Evolutionary conservation across 2,329 filamentous ascomycete species (phyloP).

Genomic region (Mycogone perniciosa): DNA sequence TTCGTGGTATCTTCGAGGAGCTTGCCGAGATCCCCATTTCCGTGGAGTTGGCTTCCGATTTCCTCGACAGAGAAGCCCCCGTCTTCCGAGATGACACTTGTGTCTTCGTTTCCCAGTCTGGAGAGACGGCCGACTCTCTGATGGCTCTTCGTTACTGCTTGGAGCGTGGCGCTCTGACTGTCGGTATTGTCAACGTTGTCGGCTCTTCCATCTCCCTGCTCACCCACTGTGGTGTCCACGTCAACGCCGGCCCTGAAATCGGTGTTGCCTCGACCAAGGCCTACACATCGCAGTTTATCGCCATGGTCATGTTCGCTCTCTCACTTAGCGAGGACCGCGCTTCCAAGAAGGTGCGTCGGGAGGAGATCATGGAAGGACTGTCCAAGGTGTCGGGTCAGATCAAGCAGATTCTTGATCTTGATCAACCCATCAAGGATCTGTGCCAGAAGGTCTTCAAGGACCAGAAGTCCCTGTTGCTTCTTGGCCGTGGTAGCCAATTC

Average conservation of each 20-base stretch:
- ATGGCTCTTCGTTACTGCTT: slow-evolving; percentile 97
- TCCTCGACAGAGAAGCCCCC: slow-evolving; percentile 91
- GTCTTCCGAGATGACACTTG: slow-evolving; percentile 99
- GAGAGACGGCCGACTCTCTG: slow-evolving; percentile 95
- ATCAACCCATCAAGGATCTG: slow-evolving; percentile 89
- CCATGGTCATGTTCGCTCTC: slow-evolving; percentile 99
- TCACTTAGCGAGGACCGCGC: slow-evolving; percentile 94
- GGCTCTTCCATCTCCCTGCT: slow-evolving; percentile 97
- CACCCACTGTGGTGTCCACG: slow-evolving; percentile 98
- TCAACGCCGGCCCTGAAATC: slow-evolving; percentile 97
- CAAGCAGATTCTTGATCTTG: slow-evolving; percentile 82
- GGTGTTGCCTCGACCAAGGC: slow-evolving; percentile 99
- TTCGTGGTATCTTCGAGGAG: slow-evolving; percentile 96
- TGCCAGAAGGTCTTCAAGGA: slow-evolving; percentile 91
- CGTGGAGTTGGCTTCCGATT: slow-evolving; percentile 95
- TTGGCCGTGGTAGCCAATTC: slow-evolving; percentile 94
- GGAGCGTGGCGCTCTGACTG: slow-evolving; percentile 92
- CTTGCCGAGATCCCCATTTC: slow-evolving; percentile 96
- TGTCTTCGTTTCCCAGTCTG: slow-evolving; percentile 97
- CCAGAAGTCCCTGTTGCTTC: slow-evolving; percentile 90
- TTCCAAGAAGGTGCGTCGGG: slow-evolving; percentile 83
- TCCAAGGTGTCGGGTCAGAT: slow-evolving; percentile 85
- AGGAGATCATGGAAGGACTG: slow-evolving; percentile 95
- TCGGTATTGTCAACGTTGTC: slow-evolving; percentile 97
- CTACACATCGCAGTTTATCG: slow-evolving; percentile 98